Evolutionary conservation across 352 stramenopile species (phyloP), one percentile per base, ranked within the genome.

Genomic region (Phytopythium boreale): DNA sequence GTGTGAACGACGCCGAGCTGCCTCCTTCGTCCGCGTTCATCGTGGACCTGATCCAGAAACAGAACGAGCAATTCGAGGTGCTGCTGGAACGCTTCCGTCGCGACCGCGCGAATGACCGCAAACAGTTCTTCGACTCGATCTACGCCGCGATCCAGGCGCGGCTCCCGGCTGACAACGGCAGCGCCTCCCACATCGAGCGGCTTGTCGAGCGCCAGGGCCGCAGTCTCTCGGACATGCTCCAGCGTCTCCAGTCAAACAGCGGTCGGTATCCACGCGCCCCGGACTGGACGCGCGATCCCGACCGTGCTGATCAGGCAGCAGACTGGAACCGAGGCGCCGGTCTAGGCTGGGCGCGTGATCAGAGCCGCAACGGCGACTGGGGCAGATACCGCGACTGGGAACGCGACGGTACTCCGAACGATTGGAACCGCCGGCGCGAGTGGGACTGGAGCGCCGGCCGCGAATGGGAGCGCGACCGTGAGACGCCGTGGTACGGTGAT

Each of bases 41-140:
- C 20, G 67, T 69, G 37, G 59, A 77, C 24, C 72, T 80, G 36
- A 80, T 80, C 58, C 67, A 80, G 51, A 57, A 67, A 20, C 73
- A 80, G 58, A 80, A 66, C 53, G 37, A 34, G 4, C 70, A 74
- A 44, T 50, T 80, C 27, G 73, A 80, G 63, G 27, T 60, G 15
- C 70, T 71, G 12, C 64, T 80, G 27, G 75, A 80, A 59, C 70
- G 70, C 7, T 80, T 80, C 52, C 70, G 73, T n/a, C 75, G 77
- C 56, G 73, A 80, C 37, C 72, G 73, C 36, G 55, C 64, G 0
- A 49, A 69, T 15, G 70, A 66, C 49, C 73, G 73, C 26, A 71
- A 76, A 51, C 63, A 76, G 43, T 71, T 78, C 58, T 71, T 78
- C 52, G 59, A 64, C 9, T 80, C 77, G 34, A 62, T 80, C 51